A percentile compares a stretch with the other conserved stretches of the same genome.
Conservation (phyloP, 192 early-diverging fungal species). For the Pilaira anomala region DNA sequence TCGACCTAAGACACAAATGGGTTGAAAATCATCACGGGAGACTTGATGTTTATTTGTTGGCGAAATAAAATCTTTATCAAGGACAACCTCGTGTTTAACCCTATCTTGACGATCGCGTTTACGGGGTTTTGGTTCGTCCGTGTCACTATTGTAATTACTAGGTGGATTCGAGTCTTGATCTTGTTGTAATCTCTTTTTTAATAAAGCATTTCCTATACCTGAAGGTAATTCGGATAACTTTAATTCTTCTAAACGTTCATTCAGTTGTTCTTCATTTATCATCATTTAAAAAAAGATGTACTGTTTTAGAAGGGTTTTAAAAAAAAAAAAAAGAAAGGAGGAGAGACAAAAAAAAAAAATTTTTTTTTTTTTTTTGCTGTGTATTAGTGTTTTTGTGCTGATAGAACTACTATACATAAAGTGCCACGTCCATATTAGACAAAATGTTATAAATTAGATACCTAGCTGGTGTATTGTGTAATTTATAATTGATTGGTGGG, state of each 20-base stretch:
- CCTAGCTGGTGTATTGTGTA: too few species aligned
- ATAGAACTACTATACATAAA: too few species aligned
- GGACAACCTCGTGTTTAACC: constrained; percentile 33
- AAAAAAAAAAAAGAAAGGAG: too few species aligned
- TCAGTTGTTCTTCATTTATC: constrained; percentile 2
- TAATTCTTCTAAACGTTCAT: background rate
- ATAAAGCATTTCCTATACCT: constrained; percentile 7
- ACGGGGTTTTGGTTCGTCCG: constrained; percentile 27
- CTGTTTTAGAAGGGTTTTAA: too few species aligned
- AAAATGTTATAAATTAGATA: too few species aligned
- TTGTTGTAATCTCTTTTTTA: constrained; percentile 11
- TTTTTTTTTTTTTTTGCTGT: too few species aligned
- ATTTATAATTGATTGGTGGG: constrained; percentile 93
- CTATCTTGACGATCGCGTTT: background rate
- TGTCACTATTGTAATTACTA: constrained; percentile 32
- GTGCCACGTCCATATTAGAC: too few species aligned
- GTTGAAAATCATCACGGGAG: constrained; percentile 44
- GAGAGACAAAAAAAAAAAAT: too few species aligned
- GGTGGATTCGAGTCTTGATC: constrained; percentile 23
- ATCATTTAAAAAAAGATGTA: too few species aligned
- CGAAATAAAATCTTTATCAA: constrained; percentile 38
- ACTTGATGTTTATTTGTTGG: constrained; percentile 32
- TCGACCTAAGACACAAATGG: constrained; percentile 46
- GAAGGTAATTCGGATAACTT: constrained; percentile 15
- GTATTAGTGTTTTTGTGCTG: too few species aligned